Base-by-base conservation (phyloP, 495 filamentous ascomycete genomes). In the Aspergillus homomorphus region DNA sequence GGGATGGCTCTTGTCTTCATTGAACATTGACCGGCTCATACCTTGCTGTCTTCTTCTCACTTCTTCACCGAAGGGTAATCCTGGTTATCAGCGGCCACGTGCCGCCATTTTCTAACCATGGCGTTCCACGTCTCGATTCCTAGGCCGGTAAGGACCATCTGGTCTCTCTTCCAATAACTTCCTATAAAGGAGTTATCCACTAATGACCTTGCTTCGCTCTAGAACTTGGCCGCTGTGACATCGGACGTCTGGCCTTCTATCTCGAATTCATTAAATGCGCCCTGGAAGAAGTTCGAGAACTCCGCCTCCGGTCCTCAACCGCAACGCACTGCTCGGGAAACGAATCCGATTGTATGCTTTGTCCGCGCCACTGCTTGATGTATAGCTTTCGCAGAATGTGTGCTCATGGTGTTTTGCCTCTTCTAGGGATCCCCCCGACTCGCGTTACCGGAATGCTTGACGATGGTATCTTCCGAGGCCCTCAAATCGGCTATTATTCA, bases 181-280 rank as follows among this genome's bases (percentile, higher is more conserved):
- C n/a, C n/a, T n/a, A n/a, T n/a, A n/a, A n/a, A n/a, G n/a, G 26
- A 49, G 14, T 48, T 54, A 2, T 14, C 51, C 21, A 38, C 68
- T 72, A 45, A 73, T 45, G 15, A 8, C 24, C 55, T 19, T 18
- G 18, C 21, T 22, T 18, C 28, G 28, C 38, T 45, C 5, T 56
- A 82, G 79, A 74, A 66, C 53, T 44, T 79, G 3, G 62, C 71
- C 24, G 62, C 71, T 21, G 64, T 71, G 56, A 72, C 73, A 21
- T 75, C 72, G 26, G 77, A 80, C 56, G 50, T 80, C 12, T 77
- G 73, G 77, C 76, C 76, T 28, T 73, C 69, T 8, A 70, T 81
- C 67, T 76, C 68, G 18, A 77, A 62, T 26, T 23, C 75, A n/a
- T 51, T 80, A 21, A 64, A 64, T 49, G 58, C 69, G 54, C 72